Base-by-base conservation (phyloP, 345 rosid species). In the Melaleuca quinquenervia region DNA sequence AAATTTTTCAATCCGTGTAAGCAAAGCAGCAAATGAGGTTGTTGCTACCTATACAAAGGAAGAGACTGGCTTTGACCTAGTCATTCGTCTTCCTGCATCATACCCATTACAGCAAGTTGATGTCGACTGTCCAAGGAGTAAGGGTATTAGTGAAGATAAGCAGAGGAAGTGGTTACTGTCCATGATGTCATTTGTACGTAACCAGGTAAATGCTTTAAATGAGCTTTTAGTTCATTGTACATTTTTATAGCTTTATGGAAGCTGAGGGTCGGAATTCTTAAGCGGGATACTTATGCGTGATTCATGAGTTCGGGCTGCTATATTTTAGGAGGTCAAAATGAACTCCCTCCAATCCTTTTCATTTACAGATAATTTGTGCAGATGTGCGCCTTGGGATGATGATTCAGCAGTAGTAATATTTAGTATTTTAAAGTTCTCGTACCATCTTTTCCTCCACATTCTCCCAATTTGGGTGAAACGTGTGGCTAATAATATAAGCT, bases 131-230 rank as follows among this genome's bases (percentile, higher is more conserved):
- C 87, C 91, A 89, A 94, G 94, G 94, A 96, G 98, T 90, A 91
- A 95, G n/a, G 99, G 98, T 84, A 94, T 97, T 58, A 94, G 95
- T 80, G 98, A 97, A 70, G 98, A 95, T 60, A 97, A 96, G 92
- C 98, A 95, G 91, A 92, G 99, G 91, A 97, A 95, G 89, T 96
- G 98, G 99, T 88, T 95, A 86, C 94, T 97, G 98, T 97, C 99
- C 50, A 95, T 95, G 99, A 93, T 91, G 92, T 48, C 92, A 92
- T 95, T 97, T 89, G 96, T 96, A 86, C 96, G 98, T 60, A 96
- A 94, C 90, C 99, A 96, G 99, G 99, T 96, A 90, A 36, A 70
- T 32, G 78, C 48, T 70, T 70, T 70, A 21, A 32, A 70, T 62
- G 75, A 62, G 22, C 36, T 70, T 70, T 41, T 32, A 32, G 78